A percentile compares a stretch with the other conserved stretches of the same genome.
Evolutionary conservation across 441 rosid species (phyloP).

Genomic region (Pelargonium exstipulatum): DNA sequence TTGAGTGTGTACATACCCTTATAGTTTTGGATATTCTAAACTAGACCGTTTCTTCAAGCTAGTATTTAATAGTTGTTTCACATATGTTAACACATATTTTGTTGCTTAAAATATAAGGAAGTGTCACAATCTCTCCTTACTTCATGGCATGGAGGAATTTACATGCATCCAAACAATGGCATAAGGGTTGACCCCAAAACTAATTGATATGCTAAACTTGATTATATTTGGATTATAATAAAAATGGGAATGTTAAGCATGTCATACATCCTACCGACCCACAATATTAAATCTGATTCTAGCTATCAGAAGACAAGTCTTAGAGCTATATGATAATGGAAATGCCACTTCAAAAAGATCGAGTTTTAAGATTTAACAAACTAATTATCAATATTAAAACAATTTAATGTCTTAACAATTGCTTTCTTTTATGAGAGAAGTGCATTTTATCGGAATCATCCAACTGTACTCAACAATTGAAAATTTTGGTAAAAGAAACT

Average conservation of each 20-base stretch:
- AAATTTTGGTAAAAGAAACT: too few relatives aligned
- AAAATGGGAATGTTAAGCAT: constrained; percentile 28
- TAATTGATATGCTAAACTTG: background rate
- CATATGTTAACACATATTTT: too few relatives aligned
- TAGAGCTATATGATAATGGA: background rate
- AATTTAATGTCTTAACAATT: too few relatives aligned
- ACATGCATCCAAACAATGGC: constrained; percentile 22
- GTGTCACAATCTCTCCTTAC: constrained; percentile 26
- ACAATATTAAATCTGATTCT: background rate
- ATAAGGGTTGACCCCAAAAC: constrained; percentile 42
- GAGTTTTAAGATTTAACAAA: background rate
- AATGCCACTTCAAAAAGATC: background rate
- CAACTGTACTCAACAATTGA: too few relatives aligned
- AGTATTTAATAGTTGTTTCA: background rate
- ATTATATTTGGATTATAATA: constrained; percentile 8
- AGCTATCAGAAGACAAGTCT: background rate
- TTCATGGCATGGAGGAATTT: constrained; percentile 35
- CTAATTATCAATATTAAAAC: too few relatives aligned
- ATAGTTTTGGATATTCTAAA: constrained; percentile 15
- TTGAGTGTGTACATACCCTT: constrained; percentile 21
- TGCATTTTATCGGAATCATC: too few relatives aligned
- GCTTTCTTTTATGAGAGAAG: too few relatives aligned
- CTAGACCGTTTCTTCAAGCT: constrained; percentile 18
- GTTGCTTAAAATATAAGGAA: background rate
- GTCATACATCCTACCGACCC: constrained; percentile 17